Percentiles rank a stretch among this genome's conserved stretches.
Evolutionary conservation across 257 asterid species (phyloP).

Genomic region (Ballota nigra): DNA sequence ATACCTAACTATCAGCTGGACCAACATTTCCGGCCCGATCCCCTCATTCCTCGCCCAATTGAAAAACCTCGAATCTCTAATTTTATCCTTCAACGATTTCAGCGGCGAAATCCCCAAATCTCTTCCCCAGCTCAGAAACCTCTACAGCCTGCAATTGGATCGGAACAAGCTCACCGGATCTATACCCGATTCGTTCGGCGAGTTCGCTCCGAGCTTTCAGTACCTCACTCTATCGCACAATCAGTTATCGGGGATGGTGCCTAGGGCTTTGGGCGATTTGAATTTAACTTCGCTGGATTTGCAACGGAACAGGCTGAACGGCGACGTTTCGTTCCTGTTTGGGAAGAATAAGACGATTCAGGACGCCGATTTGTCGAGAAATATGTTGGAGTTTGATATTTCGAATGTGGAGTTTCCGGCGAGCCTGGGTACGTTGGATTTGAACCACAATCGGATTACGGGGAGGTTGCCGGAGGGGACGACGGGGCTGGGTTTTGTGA

Average conservation of each 20-base stretch:
- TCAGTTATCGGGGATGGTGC: slow-evolving; percentile 51
- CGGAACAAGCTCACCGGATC: slow-evolving; percentile 53
- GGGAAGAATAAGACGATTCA: slow-evolving; percentile 49
- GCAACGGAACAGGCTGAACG: slow-evolving; percentile 53
- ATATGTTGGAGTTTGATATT: slow-evolving; percentile 49
- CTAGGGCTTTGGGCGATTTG: slow-evolving; percentile 31
- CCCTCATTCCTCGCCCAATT: slow-evolving; percentile 45
- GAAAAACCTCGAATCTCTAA: slow-evolving; percentile 33
- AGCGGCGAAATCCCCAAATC: slow-evolving; percentile 49
- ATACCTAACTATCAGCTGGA: slow-evolving; percentile 32
- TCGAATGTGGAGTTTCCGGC: slow-evolving; percentile 47
- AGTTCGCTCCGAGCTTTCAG: slow-evolving; percentile 32
- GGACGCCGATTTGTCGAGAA: slow-evolving; percentile 46
- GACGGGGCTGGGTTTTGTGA: slow-evolving; percentile 24
- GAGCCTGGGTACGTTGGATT: slow-evolving; percentile 36
- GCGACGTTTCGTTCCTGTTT: slow-evolving; percentile 52
- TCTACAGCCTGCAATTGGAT: slow-evolving; percentile 35
- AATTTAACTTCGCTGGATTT: slow-evolving; percentile 38
- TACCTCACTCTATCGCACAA: slow-evolving; percentile 53
- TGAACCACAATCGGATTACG: slow-evolving; percentile 52
- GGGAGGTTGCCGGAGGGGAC: slow-evolving; percentile 49
- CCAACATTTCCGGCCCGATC: slow-evolving; percentile 44
- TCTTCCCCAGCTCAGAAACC: slow-evolving; percentile 34
- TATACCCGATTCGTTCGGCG: slow-evolving; percentile 56
- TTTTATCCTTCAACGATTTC: slow-evolving; percentile 39